Evolutionary conservation across 257 asterid genomes (phyloP).

Genomic region (Penstemon davidsonii): DNA sequence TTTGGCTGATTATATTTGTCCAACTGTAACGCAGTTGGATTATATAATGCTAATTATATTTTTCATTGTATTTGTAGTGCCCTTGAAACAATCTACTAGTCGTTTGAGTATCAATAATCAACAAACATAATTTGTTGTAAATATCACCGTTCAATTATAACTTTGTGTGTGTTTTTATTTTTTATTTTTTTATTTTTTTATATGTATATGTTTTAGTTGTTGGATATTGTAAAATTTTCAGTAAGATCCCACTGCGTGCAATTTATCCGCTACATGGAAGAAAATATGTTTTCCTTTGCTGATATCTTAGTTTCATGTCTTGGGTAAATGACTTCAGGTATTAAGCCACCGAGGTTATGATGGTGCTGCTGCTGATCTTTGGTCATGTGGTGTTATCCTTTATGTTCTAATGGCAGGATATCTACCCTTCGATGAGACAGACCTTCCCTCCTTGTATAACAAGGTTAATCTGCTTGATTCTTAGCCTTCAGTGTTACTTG

Average conservation of each 20-base stretch:
- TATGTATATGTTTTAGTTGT: constrained; percentile 17
- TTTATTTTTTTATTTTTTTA: too few relatives aligned
- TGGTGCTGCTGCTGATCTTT: constrained; percentile 96
- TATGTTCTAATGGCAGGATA: constrained; percentile 87
- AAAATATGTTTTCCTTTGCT: constrained; percentile 20
- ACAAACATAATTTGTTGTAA: constrained; percentile 5
- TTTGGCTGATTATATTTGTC: constrained; percentile 4
- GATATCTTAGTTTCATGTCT: constrained; percentile 25
- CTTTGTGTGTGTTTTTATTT: neutral
- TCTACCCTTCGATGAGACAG: constrained; percentile 79
- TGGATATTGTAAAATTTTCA: constrained; percentile 14
- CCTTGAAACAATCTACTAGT: neutral
- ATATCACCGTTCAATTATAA: neutral
- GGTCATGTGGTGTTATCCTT: constrained; percentile 97
- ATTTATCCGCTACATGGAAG: constrained; percentile 14
- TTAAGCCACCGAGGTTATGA: constrained; percentile 80
- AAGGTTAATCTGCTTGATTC: constrained; percentile 51
- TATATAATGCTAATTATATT: neutral
- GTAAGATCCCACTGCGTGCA: constrained; percentile 1
- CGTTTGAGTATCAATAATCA: constrained; percentile 1
- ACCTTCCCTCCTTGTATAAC: constrained; percentile 67
- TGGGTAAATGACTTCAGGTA: constrained; percentile 51
- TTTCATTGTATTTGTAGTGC: neutral
- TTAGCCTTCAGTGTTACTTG: constrained; percentile 14
- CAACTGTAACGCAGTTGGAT: neutral